These are phyloP conservation scores for Talinum fruticosum DNA, from an alignment of 148 eudicot species.

Conservation along the genomic window DNA sequence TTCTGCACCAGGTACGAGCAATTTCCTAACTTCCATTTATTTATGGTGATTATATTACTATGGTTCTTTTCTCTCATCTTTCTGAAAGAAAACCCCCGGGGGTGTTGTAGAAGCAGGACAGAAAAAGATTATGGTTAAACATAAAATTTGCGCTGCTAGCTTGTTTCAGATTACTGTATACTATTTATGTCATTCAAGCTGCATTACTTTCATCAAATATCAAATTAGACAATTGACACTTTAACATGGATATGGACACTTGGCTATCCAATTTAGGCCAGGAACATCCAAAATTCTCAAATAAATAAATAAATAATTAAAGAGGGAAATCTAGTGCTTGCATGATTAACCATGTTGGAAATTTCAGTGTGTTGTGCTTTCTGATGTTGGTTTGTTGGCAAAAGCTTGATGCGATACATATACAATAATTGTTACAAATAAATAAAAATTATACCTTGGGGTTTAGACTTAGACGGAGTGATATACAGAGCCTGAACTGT, in stretches of 20 bases:
- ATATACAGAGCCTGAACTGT: not conserved
- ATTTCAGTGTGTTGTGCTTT: not conserved
- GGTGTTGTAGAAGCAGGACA: too few relatives aligned
- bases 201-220: not conserved
- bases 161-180: not conserved
- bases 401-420: not conserved
- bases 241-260: not conserved
- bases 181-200: not conserved
- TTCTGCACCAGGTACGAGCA: constrained; percentile 78
- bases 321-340: not conserved
- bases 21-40: not conserved
- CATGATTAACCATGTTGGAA: too few relatives aligned
- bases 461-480: not conserved
- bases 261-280: not conserved
- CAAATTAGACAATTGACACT: not conserved
- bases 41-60: not conserved
- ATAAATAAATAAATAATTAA: not conserved
- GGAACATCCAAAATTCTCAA: not conserved
- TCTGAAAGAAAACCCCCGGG: too few relatives aligned
- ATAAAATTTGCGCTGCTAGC: too few relatives aligned
- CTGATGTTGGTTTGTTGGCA: not conserved
- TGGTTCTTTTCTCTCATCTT: not conserved
- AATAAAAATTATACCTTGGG: not conserved
- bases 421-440: not conserved
- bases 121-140: too few relatives aligned